Evolutionary conservation across 1,284 basidiomycete genomes (phyloP), one percentile per base, ranked within the genome.

Genomic region (Rhodotorula sp.): DNA sequence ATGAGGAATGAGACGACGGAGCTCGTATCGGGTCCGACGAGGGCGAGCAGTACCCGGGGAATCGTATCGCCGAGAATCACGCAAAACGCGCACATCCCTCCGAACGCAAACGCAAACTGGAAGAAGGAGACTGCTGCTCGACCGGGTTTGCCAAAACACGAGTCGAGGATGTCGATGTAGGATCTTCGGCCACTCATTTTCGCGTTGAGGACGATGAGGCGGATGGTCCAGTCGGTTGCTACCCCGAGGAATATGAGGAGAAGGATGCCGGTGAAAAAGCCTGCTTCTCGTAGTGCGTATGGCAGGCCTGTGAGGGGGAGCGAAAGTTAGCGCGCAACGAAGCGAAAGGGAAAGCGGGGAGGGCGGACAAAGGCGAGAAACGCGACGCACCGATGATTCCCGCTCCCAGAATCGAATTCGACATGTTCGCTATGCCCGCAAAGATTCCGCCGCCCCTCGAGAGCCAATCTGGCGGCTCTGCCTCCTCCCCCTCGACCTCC

Each of bases 191-290:
- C 95, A 76, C 91, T 92, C 68, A 99, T 84, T 82, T 99, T 99
- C 46, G 94, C 94, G 79, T 98, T 98, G 75, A 94, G 81, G 4
- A 82, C 80, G 49, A 77, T 75, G 46, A 99, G 86, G 20, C 94
- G 89, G 70, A 99, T 98, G 6, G 96, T 99, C 95, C 95, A 99
- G 81, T 98, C 94, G 19, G 95, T 98, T 51, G 96, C 86, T 32
- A 82, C 85, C 55, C 91, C 94, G 20, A 99, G 84, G 11, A 88
- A 81, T 30, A 94, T 83, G 22, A 99, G 85, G 2, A 99, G 85
- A 15, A 89, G 63, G 20, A 97, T 81, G 10, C 96, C 96, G 0
- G 87, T 88, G 70, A 97, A 65, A 64, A 59, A 62, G 24, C 77
- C 76, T 2, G 77, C 77, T 67, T 78, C 73, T 53, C 73, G 46